Base-by-base conservation (phyloP, 768 basidiomycete species). In the Hortiboletus campestris region DNA sequence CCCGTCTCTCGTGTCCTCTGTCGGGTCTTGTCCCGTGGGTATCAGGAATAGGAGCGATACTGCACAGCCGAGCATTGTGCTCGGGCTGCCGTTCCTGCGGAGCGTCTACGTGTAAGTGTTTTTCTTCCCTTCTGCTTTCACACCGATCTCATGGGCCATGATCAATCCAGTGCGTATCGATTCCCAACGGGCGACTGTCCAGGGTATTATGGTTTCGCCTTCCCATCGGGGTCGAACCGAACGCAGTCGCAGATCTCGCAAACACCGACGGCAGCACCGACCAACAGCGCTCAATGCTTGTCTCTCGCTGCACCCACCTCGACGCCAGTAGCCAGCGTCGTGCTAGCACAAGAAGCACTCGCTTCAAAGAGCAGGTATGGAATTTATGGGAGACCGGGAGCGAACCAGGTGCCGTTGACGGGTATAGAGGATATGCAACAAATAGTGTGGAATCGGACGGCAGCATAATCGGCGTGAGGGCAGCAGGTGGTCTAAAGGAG, bases 161-260 rank as follows among this genome's bases (percentile, higher is more conserved):
- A 17, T 28, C 7, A 16, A 35, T 4, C 3, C 31, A 71, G 70
- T 4, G 71, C 70, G 14, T 72, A 71, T 51, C 69, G 71, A 29
- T 72, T 71, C 50, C 69, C 67, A 7, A 71, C 65, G 4, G 67
- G 43, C 4, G 34, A 47, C 32, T 72, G 69, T 43, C 69, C 69
- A 4, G 70, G 61, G 7, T 69, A 69, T 41, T 71, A 72, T 14
- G 69, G 69, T 31, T 71, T 71, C 29, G 70, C 71, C 6, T 71
- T 72, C 36, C 67, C 61, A 2, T 47, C 61, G 3, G 67, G 67
- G 0, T 55, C 71, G 0, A 71, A 69, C 32, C 59, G 69, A 36
- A 70, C 69, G 13, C 57, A 53, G 3, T 32, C 58, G 6, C 67
- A 72, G 36, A 65, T 71, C n/a, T 59, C 59, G 20, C 71, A 71